Evolutionary conservation across 805 yeast species (phyloP), one percentile per base, ranked within the genome.

Genomic region (Zygosaccharomyces gambellarensis): DNA sequence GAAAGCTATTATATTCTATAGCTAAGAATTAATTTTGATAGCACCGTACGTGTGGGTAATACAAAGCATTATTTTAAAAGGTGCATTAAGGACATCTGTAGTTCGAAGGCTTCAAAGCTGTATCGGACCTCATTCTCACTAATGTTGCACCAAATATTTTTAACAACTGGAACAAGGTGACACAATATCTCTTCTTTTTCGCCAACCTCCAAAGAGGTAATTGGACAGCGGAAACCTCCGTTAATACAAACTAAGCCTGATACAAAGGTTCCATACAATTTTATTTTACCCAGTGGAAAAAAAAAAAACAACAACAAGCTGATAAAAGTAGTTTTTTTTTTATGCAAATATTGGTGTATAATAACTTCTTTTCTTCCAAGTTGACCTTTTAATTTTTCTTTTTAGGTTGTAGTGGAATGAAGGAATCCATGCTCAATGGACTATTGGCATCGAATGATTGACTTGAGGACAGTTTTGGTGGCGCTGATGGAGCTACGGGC

Each of bases 321-420:
- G 17, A 17, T 17, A 17, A 17, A 17, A n/a, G 22, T 39, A 28
- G 30, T 29, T 29, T 5, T 34, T 17, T 8, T 7, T n/a, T 8
- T 17, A 17, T 14, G 38, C 10, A 6, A 14, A 40, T 25, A n/a
- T 41, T 19, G n/a, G n/a, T 11, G 22, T 25, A 27, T 17, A 19
- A 25, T 25, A 25, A 25, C 28, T 25, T 25, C 9, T 48, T 17
- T 17, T 17, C 17, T 17, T 17, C 17, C 17, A 17, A 17, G 17
- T 17, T 17, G 17, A 17, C 17, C 17, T 17, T 21, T 39, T 32
- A 39, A 49, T 39, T 32, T 34, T 54, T 62, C 48, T 56, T 64
- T 19, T 54, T 56, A 5, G 69, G 69, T 41, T 60, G 57, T 36
- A 64, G 51, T 32, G 69, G 69, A 5, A 57, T 45, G 42, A 64